A percentile compares a stretch with the other conserved stretches of the same genome.
Conservation (phyloP, 2,329 filamentous ascomycete species). For the Nannizzia gypsea region DNA sequence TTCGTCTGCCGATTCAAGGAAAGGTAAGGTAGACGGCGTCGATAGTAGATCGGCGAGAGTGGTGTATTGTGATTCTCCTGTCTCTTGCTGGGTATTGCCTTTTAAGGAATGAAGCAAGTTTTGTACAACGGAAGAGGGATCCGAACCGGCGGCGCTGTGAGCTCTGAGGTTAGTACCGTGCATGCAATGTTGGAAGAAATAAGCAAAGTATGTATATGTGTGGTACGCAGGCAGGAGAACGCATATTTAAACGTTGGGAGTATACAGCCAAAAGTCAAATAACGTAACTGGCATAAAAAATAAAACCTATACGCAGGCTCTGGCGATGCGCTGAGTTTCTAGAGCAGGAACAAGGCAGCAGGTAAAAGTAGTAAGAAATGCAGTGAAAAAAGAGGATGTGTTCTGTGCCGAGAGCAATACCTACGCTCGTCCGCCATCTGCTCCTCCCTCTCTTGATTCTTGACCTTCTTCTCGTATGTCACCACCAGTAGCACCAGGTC, state of each 20-base stretch:
- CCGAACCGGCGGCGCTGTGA: constrained; percentile 49
- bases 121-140: constrained; percentile 68
- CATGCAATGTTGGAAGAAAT: background rate
- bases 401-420: constrained; percentile 43
- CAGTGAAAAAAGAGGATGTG: constrained; percentile 8
- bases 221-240: background rate
- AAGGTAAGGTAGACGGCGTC: constrained; percentile 63
- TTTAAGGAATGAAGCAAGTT: constrained; percentile 73
- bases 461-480: constrained; percentile 86
- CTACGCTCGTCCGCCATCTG: constrained; percentile 99
- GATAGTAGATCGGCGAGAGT: constrained; percentile 77
- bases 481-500: constrained; percentile 75
- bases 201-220: background rate
- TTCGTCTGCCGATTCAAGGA: constrained; percentile 55
- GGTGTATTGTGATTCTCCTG: constrained; percentile 58
- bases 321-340: background rate
- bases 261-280: background rate
- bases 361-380: background rate
- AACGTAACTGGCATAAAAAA: constrained; percentile 6
- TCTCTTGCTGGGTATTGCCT: constrained; percentile 38
- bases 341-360: too few species aligned
- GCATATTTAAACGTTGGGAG: background rate
- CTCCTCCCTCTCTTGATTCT: constrained; percentile 78
- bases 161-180: background rate
- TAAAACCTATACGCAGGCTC: background rate